Evolutionary conservation across 1,284 basidiomycete species (phyloP).

Genomic region (Cryptococcus jaspeensis): DNA sequence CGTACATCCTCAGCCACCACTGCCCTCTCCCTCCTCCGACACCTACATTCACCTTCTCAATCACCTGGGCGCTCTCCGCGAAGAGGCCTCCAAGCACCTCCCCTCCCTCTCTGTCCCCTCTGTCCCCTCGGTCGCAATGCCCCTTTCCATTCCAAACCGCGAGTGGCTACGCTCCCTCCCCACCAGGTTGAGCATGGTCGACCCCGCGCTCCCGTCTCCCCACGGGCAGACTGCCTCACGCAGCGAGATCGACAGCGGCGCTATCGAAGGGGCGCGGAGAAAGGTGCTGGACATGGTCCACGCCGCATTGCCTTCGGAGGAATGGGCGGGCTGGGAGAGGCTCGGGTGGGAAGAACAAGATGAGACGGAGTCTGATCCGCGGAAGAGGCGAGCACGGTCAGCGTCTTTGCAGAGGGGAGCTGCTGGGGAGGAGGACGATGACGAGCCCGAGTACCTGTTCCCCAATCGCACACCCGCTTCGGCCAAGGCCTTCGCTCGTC

Average conservation of each 20-base stretch:
- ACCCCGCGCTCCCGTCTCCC: constrained; percentile 21
- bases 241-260: constrained; percentile 1
- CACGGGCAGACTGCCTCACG: not conserved
- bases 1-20: not conserved
- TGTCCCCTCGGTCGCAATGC: constrained; percentile 9
- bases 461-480: constrained; percentile 52
- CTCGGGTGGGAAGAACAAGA: constrained; percentile 50
- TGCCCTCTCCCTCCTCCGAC: constrained; percentile 3
- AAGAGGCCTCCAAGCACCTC: constrained; percentile 44
- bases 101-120: constrained; percentile 11
- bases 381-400: constrained; percentile 10
- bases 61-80: constrained; percentile 42
- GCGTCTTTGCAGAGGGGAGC: constrained; percentile 1
- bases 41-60: constrained; percentile 27
- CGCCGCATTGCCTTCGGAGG: constrained; percentile 46
- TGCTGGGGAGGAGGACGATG: constrained; percentile 6
- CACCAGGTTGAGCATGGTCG: constrained; percentile 30
- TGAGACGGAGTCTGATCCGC: constrained; percentile 14
- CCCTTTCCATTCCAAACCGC: constrained; percentile 19
- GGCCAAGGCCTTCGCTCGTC: constrained; percentile 28
- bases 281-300: constrained; percentile 44
- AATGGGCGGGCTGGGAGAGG: constrained; percentile 51
- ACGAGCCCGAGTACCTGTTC: constrained; percentile 53
- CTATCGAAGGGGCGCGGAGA: constrained; percentile 33
- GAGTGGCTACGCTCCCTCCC: constrained; percentile 43